phyloP scores from a whole-genome alignment of 768 basidiomycete species.

The Amanita polypyramis region DNA sequence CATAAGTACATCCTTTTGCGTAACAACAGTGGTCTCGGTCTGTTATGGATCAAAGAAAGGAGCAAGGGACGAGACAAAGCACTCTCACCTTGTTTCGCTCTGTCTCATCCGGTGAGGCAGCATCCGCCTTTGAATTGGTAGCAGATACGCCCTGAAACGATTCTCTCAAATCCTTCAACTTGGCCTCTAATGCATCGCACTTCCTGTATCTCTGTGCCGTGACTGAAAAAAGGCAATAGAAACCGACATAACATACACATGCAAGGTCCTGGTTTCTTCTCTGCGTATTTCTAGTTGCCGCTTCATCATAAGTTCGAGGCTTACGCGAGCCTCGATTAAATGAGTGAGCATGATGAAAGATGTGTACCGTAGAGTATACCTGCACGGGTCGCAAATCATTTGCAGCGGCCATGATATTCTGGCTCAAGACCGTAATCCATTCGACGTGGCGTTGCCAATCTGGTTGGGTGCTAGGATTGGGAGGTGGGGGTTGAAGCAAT shows the following conservation, averaged over 20 bases:
- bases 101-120: not conserved
- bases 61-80: not conserved
- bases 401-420: conserved; percentile 84
- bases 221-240: not conserved
- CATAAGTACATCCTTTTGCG: conserved; percentile 33
- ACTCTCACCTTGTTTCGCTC: not conserved
- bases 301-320: conserved; percentile 75
- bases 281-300: conserved; percentile 64
- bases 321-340: conserved; percentile 56
- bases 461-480: conserved; percentile 34
- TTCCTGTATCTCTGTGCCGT: conserved; percentile 30
- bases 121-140: not conserved
- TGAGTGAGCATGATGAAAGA: not conserved
- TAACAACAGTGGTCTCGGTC: conserved; percentile 13
- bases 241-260: conserved; percentile 46
- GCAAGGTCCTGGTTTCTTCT: conserved; percentile 61
- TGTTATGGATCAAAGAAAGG: conserved; percentile 8
- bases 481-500: conserved; percentile 52
- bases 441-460: conserved; percentile 71
- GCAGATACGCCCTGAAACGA: conserved; percentile 15
- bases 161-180: conserved; percentile 44
- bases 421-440: conserved; percentile 72
- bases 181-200: conserved; percentile 61
- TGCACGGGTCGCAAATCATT: conserved; percentile 88
- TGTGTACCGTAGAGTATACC: conserved; percentile 25